Evolutionary conservation across 768 basidiomycete species (phyloP), one percentile per base, ranked within the genome.

Genomic region (Pluteus cervinus): DNA sequence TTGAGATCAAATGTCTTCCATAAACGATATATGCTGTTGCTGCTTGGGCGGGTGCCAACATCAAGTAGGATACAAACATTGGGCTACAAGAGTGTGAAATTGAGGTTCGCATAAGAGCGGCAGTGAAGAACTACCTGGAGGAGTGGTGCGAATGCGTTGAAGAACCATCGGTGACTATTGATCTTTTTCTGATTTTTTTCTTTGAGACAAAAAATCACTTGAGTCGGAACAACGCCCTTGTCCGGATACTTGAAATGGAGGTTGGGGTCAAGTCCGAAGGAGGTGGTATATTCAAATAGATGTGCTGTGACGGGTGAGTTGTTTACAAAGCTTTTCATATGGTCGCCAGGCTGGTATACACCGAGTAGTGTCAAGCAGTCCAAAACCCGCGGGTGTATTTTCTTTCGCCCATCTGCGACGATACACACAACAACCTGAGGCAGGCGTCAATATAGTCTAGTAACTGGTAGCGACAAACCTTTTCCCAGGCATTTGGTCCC

Each of bases 131-230:
- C n/a, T 28, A 84, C 86, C 62, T 86, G 85, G 20, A 97, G 60
- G 55, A 93, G 65, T 1, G 81, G 71, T 0, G 76, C 86, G 55
- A 97, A 87, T 0, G 90, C 93, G 54, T 96, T 97, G 61, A 98
- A 96, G 60, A 93, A 94, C 93, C 93, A 97, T 33, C 93, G 70
- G 51, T 96, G 92, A 32, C 85, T 88, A 56, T 96, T 97, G 54
- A 97, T 93, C 65, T 97, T 96, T 69, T 93, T 92, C 55, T 89
- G 84, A 55, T 94, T 97, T 66, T 79, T 86, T 65, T 93, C 91
- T 65, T 90, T 88, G 67, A 87, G 72, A 54, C 82, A 86, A 54
- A 88, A 88, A 22, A 98, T 81, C 33, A 88, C 91, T 55, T 93
- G 94, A n/a, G 85, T 90, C 2, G 91, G 92, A 9, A 91, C 84